These are phyloP conservation scores for Trichophyton simii DNA, from an alignment of 2,329 filamentous ascomycete species.

Conservation along the genomic window DNA sequence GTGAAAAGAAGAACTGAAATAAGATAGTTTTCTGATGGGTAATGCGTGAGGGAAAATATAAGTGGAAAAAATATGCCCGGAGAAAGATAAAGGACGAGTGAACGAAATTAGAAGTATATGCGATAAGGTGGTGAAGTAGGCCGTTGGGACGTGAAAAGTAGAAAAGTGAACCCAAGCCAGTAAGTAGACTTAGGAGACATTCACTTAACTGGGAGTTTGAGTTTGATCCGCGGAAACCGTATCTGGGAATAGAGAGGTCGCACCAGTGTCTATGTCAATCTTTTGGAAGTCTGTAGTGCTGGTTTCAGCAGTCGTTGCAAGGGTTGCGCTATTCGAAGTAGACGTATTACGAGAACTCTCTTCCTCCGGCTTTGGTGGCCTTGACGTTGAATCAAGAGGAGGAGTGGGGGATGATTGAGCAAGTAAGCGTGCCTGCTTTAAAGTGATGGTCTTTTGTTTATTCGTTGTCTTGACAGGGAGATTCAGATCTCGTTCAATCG, in stretches of 20 bases:
- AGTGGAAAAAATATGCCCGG: not conserved
- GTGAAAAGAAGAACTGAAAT: not conserved
- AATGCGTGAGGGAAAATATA: too few relatives aligned
- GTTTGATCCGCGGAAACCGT: not conserved
- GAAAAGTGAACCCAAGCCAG: not conserved
- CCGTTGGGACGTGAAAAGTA: not conserved
- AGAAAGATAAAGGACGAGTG: not conserved
- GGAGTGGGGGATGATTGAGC: slow-evolving; percentile 73
- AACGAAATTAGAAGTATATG: not conserved
- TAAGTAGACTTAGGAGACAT: not conserved
- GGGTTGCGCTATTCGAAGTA: not conserved
- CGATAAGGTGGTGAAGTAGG: not conserved
- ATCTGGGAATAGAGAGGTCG: slow-evolving; percentile 20
- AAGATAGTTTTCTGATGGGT: not conserved
- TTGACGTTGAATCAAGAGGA: slow-evolving; percentile 34
- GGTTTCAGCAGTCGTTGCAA: not conserved
- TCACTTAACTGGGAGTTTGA: not conserved
- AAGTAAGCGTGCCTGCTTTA: slow-evolving; percentile 77
- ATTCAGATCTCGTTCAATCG: slow-evolving; percentile 77
- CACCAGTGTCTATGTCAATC: slow-evolving; percentile 19
- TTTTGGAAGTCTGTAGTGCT: slow-evolving; percentile 1
- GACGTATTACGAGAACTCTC: not conserved
- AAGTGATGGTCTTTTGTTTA: slow-evolving; percentile 90
- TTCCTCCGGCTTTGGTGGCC: not conserved
- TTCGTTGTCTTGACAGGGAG: slow-evolving; percentile 74